Evolutionary conservation across 2,329 filamentous ascomycete genomes (phyloP).

Genomic region (Fusarium poae): DNA sequence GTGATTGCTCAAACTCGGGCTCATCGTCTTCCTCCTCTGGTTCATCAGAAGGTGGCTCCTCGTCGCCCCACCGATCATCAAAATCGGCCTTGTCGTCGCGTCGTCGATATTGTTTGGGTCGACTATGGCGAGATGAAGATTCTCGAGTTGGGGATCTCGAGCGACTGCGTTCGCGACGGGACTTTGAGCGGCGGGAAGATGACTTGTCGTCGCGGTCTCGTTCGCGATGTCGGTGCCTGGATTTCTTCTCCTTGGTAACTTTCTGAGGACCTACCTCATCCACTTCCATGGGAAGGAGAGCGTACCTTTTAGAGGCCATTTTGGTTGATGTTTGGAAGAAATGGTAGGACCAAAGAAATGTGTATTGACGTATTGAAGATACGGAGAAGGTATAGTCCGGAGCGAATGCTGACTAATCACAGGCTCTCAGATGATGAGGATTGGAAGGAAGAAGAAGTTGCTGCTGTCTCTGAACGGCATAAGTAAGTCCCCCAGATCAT

Average conservation of each 20-base stretch:
- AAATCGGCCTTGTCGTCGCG: slow-evolving; percentile 65
- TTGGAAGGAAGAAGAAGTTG: no score
- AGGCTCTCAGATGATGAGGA: no score
- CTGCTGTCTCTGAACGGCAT: no score
- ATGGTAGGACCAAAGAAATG: no score
- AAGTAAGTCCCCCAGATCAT: no score
- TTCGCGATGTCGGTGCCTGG: slow-evolving; percentile 58
- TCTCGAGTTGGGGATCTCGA: slow-evolving; percentile 51
- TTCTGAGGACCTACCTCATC: slow-evolving; percentile 69
- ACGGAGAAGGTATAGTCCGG: no score
- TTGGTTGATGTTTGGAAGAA: no score
- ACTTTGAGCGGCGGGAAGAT: slow-evolving; percentile 45
- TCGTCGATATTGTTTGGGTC: slow-evolving; percentile 59
- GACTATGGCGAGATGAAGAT: slow-evolving; percentile 49
- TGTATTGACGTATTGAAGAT: no score
- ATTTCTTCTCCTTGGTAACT: slow-evolving; percentile 64
- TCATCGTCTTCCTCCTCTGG: slow-evolving; percentile 63
- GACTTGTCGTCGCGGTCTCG: slow-evolving; percentile 52
- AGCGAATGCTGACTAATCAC: no score
- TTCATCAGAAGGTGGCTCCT: slow-evolving; percentile 67
- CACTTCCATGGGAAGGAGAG: slow-evolving; percentile 76
- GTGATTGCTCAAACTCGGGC: slow-evolving; percentile 75
- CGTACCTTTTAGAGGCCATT: slow-evolving; percentile 72
- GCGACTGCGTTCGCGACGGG: slow-evolving; percentile 51
- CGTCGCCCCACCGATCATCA: slow-evolving; percentile 86